Base-by-base conservation (phyloP, 2,329 filamentous ascomycete genomes). In the Bipolaris sorokiniana region DNA sequence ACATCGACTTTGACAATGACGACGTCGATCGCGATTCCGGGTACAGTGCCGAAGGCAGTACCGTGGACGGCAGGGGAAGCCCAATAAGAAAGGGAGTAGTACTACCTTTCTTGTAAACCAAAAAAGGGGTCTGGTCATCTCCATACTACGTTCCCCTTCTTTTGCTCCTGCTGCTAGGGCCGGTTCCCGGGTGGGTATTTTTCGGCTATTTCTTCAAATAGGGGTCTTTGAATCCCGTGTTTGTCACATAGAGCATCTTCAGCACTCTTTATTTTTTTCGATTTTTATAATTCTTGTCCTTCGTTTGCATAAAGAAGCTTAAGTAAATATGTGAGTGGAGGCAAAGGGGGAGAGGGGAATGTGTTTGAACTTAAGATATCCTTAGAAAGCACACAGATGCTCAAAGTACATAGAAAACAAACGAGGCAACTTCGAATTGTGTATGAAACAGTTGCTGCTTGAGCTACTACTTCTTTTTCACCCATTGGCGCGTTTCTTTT, bases 1-100 rank as follows among this genome's bases (percentile, higher is more conserved):
- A 99, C 72, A 98, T 99, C 65, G 95, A 98, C 75, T 94, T 95
- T 28, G 94, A 97, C 63, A 94, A 96, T 62, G 81, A 82, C 31
- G 79, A 81, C 18, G 76, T 77, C 5, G 77, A 79, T 64, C 72
- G 72, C 34, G 79, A 80, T 59, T 76, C 73, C 1, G 77, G 77
- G 0, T 78, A 78, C 51, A 73, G 69, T 11, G 75, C 73, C 20
- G 76, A 76, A 37, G 70, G 75, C 7, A 76, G 72, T 15, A 73
- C 64, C 15, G 70, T 68, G 5, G 75, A 75, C 45, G 72, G 71
- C 7, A 63, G 68, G 23, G 65, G 66, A 0, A 76, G 74, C 55
- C 74, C 74, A 5, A 70, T 71, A 36, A 64, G 74, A 40, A 76
- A 76, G 56, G 73, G 72, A n/a, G 51, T 74, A 4, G 56, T 74